Conservation (phyloP, 176 grass and related monocot species). For the Miscanthus lutarioriparius region DNA sequence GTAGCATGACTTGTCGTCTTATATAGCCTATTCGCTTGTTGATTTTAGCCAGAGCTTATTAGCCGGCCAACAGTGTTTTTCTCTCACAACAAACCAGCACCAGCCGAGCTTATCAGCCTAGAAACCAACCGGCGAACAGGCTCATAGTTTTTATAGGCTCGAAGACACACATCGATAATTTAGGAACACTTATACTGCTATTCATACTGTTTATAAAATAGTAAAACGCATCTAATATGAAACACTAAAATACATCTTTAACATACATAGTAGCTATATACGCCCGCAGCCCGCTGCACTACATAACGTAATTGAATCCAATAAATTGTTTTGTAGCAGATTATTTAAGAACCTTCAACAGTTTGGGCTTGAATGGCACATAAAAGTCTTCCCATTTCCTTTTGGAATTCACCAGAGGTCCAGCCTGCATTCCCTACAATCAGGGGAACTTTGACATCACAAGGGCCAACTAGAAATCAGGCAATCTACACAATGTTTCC, state of each 20-base stretch:
- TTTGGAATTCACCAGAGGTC: neutral
- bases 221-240: neutral
- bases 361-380: neutral
- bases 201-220: neutral
- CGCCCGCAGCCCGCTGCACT: neutral
- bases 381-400: neutral
- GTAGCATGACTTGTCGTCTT: too few relatives aligned
- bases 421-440: slow-evolving; percentile 3
- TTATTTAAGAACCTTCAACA: neutral
- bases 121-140: too few relatives aligned
- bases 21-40: too few relatives aligned
- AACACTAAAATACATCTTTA: neutral
- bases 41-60: too few relatives aligned
- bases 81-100: too few relatives aligned
- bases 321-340: neutral
- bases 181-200: neutral
- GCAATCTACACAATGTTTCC: neutral
- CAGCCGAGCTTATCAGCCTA: too few relatives aligned
- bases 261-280: neutral
- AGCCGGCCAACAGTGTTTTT: too few relatives aligned
- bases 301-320: neutral
- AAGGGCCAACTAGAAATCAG: neutral
- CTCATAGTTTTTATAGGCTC: neutral
- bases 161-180: neutral
- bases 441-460: neutral